Conservation (phyloP, 1,139 yeast species). For the Suhomyces ambrosiae region DNA sequence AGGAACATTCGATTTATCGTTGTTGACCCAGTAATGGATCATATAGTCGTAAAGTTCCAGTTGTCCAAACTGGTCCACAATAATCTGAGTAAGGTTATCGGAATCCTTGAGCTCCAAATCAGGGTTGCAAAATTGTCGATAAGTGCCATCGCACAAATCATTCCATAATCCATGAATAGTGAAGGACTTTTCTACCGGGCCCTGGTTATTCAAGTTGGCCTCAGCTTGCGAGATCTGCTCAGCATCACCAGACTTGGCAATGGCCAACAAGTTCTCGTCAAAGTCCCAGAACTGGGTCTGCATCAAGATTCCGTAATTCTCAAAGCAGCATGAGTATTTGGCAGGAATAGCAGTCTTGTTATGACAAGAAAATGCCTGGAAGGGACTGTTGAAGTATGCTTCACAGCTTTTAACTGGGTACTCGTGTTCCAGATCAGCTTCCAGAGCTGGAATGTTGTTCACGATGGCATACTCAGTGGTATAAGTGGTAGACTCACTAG, state of each 20-base stretch:
- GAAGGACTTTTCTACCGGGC: constrained; percentile 25
- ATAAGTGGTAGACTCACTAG: constrained; percentile 12
- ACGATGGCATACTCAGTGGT: constrained; percentile 16
- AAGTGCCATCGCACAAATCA: constrained; percentile 42
- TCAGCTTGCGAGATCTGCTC: constrained; percentile 16
- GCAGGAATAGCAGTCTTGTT: constrained; percentile 28
- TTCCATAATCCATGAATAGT: constrained; percentile 49
- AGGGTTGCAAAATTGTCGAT: constrained; percentile 33
- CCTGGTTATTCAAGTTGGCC: constrained; percentile 11
- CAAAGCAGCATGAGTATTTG: constrained; percentile 36
- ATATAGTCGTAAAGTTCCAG: constrained; percentile 33
- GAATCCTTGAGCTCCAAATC: constrained; percentile 29
- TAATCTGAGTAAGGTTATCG: constrained; percentile 34
- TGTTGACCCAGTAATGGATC: constrained; percentile 41
- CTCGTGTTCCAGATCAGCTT: constrained; percentile 15
- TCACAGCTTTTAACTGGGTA: constrained; percentile 19
- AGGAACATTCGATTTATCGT: constrained; percentile 35
- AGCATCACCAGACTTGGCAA: constrained; percentile 16
- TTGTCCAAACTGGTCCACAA: constrained; percentile 32
- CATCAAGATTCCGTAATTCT: constrained; percentile 38
- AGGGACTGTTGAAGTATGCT: constrained; percentile 16
- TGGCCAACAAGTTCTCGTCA: constrained; percentile 25
- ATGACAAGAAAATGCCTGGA: constrained; percentile 29
- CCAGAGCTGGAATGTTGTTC: constrained; percentile 15
- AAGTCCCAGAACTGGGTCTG: constrained; percentile 48